phyloP scores from a whole-genome alignment of 345 rosid genomes.

The Citrus reticulata region DNA sequence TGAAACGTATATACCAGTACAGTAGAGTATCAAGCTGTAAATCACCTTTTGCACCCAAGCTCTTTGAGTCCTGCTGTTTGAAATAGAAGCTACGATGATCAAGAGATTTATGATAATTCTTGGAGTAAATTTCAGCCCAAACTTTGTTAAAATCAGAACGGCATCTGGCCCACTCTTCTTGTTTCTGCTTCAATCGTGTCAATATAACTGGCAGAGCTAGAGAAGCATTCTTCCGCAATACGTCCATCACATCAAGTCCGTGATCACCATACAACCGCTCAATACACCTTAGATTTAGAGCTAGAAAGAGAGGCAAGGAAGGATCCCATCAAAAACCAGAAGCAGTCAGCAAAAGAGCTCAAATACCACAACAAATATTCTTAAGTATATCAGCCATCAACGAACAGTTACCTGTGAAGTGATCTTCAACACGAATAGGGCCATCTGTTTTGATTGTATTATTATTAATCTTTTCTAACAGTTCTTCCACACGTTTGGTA shows the following conservation, averaged over 20 bases:
- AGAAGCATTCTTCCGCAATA: conserved; percentile 74
- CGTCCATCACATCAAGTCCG: conserved; percentile 95
- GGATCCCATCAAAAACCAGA: conserved; percentile 9
- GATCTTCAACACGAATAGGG: conserved; percentile 65
- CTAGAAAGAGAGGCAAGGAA: conserved; percentile 38
- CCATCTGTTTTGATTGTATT: conserved; percentile 54
- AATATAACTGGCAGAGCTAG: conserved; percentile 89
- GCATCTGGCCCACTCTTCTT: conserved; percentile 95
- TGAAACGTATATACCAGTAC: background rate
- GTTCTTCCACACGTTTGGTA: conserved; percentile 78
- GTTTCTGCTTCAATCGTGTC: conserved; percentile 95
- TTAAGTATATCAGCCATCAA: conserved; percentile 5
- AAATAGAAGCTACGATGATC: conserved; percentile 98
- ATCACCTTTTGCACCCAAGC: conserved; percentile 88
- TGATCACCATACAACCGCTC: conserved; percentile 96
- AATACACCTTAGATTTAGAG: conserved; percentile 85
- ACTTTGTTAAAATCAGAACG: conserved; percentile 95
- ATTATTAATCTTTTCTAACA: conserved; percentile 65
- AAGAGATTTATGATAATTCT: conserved; percentile 93
- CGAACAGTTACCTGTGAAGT: conserved; percentile 69
- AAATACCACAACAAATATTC: conserved; percentile 1
- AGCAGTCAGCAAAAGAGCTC: conserved; percentile 8
- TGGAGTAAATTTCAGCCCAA: conserved; percentile 93
- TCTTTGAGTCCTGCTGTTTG: conserved; percentile 95
- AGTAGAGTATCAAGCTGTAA: conserved; percentile 4